Conservation (phyloP, 352 stramenopile species). For the Pythium coloratum region DNA sequence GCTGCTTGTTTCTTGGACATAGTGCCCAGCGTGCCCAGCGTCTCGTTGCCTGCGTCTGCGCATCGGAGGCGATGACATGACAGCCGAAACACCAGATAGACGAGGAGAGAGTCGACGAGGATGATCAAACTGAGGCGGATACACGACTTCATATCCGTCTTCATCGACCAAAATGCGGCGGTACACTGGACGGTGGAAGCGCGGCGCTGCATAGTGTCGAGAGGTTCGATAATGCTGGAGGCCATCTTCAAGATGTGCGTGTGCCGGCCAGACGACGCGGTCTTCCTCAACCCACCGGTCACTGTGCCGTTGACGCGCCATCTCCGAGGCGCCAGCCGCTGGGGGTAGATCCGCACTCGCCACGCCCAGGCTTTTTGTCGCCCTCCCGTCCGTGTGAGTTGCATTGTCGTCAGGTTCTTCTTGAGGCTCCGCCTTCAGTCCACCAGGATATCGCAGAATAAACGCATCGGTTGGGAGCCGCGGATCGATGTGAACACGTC, state of each 20-base stretch:
- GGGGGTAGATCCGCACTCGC: background rate
- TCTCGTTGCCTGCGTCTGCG: constrained; percentile 6
- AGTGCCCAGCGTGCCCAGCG: background rate
- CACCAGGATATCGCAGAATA: background rate
- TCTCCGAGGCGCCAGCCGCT: background rate
- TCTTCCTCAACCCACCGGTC: background rate
- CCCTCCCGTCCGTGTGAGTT: background rate
- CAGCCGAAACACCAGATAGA: background rate
- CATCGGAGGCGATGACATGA: constrained; percentile 1
- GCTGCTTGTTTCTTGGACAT: constrained; percentile 12
- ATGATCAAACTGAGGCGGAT: constrained; percentile 11
- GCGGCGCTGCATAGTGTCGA: background rate
- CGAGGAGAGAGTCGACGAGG: constrained; percentile 9
- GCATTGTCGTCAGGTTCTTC: background rate
- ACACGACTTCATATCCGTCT: constrained; percentile 15
- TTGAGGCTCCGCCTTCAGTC: background rate
- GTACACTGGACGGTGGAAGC: constrained; percentile 14
- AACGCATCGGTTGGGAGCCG: background rate
- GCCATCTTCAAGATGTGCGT: background rate
- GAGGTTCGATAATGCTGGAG: background rate
- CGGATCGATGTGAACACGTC: background rate
- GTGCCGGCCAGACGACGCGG: background rate
- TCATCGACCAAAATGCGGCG: constrained; percentile 21
- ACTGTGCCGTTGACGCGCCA: background rate
- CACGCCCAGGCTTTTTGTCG: background rate